Percentiles rank a stretch among this genome's conserved stretches.
Conservation (phyloP, 2,329 filamentous ascomycete species). For the Apiospora phragmitis region DNA sequence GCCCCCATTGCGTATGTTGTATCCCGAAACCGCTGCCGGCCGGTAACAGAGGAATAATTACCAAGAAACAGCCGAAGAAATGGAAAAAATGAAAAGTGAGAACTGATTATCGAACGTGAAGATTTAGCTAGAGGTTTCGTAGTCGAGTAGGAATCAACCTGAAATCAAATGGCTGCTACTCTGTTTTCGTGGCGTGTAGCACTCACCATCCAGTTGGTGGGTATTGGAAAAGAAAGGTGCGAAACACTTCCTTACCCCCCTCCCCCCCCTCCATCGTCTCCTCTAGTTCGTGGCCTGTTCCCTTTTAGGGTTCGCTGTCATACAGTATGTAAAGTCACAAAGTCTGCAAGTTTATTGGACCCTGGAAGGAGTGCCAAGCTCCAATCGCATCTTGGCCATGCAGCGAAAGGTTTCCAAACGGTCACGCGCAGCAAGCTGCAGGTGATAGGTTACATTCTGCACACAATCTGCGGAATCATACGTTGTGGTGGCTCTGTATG, state of each 20-base stretch:
- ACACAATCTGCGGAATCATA: neutral
- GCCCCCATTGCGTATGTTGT: neutral
- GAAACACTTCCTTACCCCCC: neutral
- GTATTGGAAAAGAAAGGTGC: neutral
- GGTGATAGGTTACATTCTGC: neutral
- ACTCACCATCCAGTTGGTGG: neutral
- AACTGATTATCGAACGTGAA: neutral
- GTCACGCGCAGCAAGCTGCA: neutral
- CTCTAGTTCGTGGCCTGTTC: neutral
- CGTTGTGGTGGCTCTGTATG: neutral
- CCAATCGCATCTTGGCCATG: neutral
- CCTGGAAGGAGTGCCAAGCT: neutral
- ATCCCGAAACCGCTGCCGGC: neutral
- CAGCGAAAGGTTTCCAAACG: neutral
- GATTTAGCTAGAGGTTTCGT: neutral
- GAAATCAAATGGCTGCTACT: neutral
- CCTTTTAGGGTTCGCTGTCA: neutral
- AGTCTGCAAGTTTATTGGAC: neutral
- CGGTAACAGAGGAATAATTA: neutral
- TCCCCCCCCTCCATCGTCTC: neutral
- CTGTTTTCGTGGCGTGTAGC: neutral
- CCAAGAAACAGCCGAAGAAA: neutral
- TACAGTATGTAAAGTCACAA: too few species aligned
- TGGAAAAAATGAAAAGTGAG: neutral
- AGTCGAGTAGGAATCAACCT: neutral